A percentile compares a stretch with the other conserved stretches of the same genome.
phyloP scores from a whole-genome alignment of 192 early-diverging fungal genomes.

The Irineochytrium annulatum region DNA sequence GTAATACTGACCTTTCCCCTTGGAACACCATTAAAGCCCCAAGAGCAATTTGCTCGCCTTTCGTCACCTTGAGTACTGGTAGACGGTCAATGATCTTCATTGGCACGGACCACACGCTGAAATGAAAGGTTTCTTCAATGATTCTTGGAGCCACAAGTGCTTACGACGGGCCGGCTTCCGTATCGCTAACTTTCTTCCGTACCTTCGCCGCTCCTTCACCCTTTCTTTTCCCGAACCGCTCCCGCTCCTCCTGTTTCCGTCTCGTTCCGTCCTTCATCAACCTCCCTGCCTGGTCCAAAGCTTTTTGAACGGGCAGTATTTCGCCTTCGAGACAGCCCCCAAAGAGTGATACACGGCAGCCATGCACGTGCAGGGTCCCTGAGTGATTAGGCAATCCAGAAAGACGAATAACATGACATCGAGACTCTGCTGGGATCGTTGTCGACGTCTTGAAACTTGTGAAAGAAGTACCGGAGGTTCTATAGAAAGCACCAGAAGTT shows the following conservation, averaged over 20 bases:
- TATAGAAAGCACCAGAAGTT: constrained; percentile 7
- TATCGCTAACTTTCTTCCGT: neutral
- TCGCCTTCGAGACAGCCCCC: constrained; percentile 69
- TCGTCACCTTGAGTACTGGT: constrained; percentile 60
- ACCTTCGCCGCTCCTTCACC: neutral
- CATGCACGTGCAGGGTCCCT: constrained; percentile 61
- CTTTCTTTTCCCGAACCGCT: constrained; percentile 31
- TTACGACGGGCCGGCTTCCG: no score
- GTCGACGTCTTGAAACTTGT: constrained; percentile 53
- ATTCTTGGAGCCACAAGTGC: no score
- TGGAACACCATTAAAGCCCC: constrained; percentile 78
- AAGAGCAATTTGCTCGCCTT: constrained; percentile 52
- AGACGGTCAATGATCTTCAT: constrained; percentile 62
- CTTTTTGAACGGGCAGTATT: constrained; percentile 44
- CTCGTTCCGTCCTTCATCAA: constrained; percentile 46
- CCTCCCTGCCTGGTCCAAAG: constrained; percentile 50
- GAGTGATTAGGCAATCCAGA: constrained; percentile 55
- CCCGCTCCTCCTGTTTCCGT: constrained; percentile 39
- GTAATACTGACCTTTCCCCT: constrained; percentile 62
- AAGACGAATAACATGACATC: constrained; percentile 58
- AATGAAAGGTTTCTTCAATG: no score
- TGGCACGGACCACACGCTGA: constrained; percentile 35
- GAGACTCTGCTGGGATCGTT: constrained; percentile 59
- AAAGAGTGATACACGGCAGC: constrained; percentile 59
- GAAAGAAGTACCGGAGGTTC: constrained; percentile 61